Conservation (phyloP, 1,139 yeast species). For the Pichia norvegensis region DNA sequence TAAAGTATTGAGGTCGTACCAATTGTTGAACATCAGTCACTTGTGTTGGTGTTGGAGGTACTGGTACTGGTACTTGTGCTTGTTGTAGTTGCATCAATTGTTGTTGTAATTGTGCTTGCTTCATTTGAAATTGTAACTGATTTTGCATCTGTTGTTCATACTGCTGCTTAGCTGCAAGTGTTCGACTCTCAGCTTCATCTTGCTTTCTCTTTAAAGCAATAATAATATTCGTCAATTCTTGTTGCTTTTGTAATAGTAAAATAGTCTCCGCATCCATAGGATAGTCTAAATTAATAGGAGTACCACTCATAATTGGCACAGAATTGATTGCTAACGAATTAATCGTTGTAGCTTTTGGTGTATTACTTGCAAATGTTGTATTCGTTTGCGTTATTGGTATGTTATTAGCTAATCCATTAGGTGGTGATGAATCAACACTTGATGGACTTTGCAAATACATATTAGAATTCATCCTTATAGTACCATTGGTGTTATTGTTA, state of each 20-base stretch:
- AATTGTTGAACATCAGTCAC: not conserved
- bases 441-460: conserved; percentile 10
- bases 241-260: conserved; percentile 4
- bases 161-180: not conserved
- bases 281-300: not conserved
- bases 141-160: not conserved
- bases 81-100: conserved; percentile 11
- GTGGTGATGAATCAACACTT: conserved; percentile 9
- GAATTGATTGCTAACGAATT: not conserved
- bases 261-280: conserved; percentile 5
- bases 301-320: not conserved
- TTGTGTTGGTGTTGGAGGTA: conserved; percentile 2
- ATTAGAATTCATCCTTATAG: not conserved
- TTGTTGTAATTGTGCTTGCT: conserved; percentile 6
- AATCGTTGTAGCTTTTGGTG: not conserved
- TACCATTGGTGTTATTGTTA: not conserved
- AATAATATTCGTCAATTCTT: conserved; percentile 8
- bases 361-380: not conserved
- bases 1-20: not conserved
- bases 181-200: not conserved
- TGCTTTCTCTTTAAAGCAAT: conserved; percentile 5
- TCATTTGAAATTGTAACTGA: not conserved
- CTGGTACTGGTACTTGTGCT: no score
- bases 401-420: not conserved
- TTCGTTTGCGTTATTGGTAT: not conserved